Percentiles rank a stretch among this genome's conserved stretches.
phyloP scores from a whole-genome alignment of 2,329 filamentous ascomycete genomes.

The Colletotrichum ledebouriae region DNA sequence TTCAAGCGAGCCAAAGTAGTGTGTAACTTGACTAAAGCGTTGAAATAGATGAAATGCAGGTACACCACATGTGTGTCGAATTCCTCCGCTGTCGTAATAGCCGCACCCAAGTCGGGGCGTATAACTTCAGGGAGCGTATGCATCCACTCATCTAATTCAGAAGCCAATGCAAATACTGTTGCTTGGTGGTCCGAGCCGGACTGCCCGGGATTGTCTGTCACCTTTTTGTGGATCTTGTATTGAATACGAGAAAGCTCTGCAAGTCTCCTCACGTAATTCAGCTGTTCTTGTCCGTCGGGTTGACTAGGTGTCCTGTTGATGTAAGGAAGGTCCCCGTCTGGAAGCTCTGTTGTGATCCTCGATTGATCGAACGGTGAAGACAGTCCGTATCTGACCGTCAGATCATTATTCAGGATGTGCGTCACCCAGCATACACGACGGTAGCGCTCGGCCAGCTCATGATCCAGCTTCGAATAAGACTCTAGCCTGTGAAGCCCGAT shows the following conservation, averaged over 20 bases:
- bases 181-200: background rate
- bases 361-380: constrained; percentile 3
- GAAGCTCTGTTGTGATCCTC: constrained; percentile 17
- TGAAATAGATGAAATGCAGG: constrained; percentile 26
- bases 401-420: constrained; percentile 25
- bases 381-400: constrained; percentile 25
- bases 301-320: background rate
- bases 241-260: constrained; percentile 25
- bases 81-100: background rate
- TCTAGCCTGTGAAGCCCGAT: constrained; percentile 25
- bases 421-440: constrained; percentile 32
- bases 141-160: constrained; percentile 34
- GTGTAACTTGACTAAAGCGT: constrained; percentile 20
- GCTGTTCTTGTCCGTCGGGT: background rate
- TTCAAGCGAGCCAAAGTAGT: constrained; percentile 22
- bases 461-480: background rate
- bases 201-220: constrained; percentile 18
- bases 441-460: background rate
- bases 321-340: background rate
- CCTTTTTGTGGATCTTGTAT: constrained; percentile 17
- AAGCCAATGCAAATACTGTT: background rate
- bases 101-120: background rate
- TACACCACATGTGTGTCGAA: constrained; percentile 11
- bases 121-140: constrained; percentile 1
- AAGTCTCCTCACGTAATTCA: constrained; percentile 4